Conservation (phyloP, 257 asterid species). For the Solanum stenotomum region DNA sequence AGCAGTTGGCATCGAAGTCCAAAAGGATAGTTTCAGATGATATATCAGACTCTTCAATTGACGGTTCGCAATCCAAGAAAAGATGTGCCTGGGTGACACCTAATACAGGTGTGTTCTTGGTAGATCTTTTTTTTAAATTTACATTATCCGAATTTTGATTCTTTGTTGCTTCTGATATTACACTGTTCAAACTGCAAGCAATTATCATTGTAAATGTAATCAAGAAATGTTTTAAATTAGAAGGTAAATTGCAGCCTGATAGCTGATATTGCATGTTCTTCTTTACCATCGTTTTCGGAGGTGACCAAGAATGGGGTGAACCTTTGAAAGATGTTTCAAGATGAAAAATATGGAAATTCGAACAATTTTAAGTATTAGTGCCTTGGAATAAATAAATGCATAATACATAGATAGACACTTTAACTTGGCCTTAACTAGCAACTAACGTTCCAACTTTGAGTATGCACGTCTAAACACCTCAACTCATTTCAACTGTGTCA, state of each 20-base stretch:
- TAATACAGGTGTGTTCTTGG: conserved; percentile 52
- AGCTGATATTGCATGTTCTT: neutral
- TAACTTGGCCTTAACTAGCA: neutral
- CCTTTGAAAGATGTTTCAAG: neutral
- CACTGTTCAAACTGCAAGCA: neutral
- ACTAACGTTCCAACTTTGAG: neutral
- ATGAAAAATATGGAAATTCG: neutral
- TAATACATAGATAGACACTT: neutral
- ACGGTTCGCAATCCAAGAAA: conserved; percentile 44
- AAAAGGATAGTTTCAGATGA: neutral
- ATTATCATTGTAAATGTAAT: neutral
- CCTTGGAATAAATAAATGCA: neutral
- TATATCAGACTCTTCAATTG: conserved; percentile 8
- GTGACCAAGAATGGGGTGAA: neutral
- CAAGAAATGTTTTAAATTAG: neutral
- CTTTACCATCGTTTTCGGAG: neutral
- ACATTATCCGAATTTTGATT: conserved; percentile 6
- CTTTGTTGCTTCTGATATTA: neutral
- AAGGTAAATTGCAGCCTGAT: neutral
- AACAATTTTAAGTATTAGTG: neutral
- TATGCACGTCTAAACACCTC: neutral
- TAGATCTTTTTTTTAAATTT: conserved; percentile 3
- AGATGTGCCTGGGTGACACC: conserved; percentile 96
- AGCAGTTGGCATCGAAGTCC: conserved; percentile 18
- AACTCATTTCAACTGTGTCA: neutral